Conservation (phyloP, 352 stramenopile genomes). For the Aphanomyces invadans region DNA sequence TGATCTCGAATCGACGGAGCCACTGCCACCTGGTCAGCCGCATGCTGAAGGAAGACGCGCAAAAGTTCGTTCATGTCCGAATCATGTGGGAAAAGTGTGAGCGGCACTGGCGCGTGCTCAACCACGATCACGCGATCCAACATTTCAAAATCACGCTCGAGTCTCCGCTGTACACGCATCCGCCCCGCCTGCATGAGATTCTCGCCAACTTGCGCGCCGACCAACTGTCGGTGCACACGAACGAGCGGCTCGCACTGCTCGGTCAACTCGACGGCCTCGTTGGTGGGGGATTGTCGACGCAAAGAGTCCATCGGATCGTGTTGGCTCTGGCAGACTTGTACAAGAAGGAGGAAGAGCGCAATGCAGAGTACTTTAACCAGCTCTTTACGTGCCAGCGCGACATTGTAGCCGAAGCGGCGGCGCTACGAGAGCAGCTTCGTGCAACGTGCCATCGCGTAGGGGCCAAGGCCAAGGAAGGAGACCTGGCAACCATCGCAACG, state of each 20-base stretch:
- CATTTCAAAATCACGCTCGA: conserved; percentile 50
- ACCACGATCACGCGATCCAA: conserved; percentile 64
- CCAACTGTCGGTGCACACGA: conserved; percentile 45
- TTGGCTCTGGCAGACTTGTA: conserved; percentile 41
- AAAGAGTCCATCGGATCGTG: conserved; percentile 35
- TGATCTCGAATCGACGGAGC: conserved; percentile 69
- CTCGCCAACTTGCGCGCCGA: conserved; percentile 46
- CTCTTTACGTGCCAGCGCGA: conserved; percentile 37
- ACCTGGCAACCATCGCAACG: conserved; percentile 32
- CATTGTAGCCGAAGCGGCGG: conserved; percentile 33
- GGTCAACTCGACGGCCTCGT: conserved; percentile 37
- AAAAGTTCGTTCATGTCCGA: conserved; percentile 45
- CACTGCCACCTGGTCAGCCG: conserved; percentile 66
- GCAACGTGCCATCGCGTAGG: conserved; percentile 56
- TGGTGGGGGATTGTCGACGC: conserved; percentile 28
- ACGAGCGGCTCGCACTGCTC: conserved; percentile 43
- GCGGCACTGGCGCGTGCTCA: conserved; percentile 57
- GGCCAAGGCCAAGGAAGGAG: conserved; percentile 48
- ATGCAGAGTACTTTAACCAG: conserved; percentile 45
- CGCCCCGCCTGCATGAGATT: conserved; percentile 43
- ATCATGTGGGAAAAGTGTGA: conserved; percentile 60
- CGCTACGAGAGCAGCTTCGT: conserved; percentile 40
- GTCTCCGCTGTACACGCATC: conserved; percentile 62
- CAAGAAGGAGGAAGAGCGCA: conserved; percentile 57
- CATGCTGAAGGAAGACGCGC: conserved; percentile 57